Conservation (phyloP, 805 yeast species). For the Nakazawaea wickerhamii region DNA sequence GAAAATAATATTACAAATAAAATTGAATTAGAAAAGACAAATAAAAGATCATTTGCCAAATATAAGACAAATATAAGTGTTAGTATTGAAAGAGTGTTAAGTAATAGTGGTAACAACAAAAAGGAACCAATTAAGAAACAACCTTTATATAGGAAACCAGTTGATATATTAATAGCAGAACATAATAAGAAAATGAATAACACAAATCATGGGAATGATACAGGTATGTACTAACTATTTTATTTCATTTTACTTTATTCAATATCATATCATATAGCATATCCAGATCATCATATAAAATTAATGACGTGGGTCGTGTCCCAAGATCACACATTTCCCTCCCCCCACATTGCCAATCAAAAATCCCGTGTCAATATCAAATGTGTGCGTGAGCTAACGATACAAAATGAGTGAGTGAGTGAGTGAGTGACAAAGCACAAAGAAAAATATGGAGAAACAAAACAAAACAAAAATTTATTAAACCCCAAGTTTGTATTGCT, state of each 20-base stretch:
- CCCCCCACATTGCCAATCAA: no score
- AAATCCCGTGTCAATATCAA: no score
- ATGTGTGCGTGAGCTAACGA: no score
- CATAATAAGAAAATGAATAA: constrained; percentile 2
- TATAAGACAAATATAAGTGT: constrained; percentile 8
- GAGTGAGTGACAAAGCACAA: no score
- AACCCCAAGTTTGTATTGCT: no score
- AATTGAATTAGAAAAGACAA: background rate
- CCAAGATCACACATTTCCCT: no score
- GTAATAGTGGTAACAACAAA: background rate
- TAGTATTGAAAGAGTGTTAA: constrained; percentile 11
- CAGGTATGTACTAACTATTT: constrained; percentile 1
- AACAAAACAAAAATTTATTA: no score
- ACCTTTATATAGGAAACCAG: constrained; percentile 5
- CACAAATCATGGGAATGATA: background rate
- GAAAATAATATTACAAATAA: background rate
- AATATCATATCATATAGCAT: background rate
- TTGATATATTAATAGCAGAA: constrained; percentile 3
- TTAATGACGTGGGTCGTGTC: no score
- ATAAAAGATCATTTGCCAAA: background rate
- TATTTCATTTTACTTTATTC: background rate
- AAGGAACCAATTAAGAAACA: background rate
- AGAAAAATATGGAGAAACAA: no score
- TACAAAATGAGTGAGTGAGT: no score
- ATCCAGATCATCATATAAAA: no score